phyloP scores from a whole-genome alignment of 768 basidiomycete species.

The Russula abietina region DNA sequence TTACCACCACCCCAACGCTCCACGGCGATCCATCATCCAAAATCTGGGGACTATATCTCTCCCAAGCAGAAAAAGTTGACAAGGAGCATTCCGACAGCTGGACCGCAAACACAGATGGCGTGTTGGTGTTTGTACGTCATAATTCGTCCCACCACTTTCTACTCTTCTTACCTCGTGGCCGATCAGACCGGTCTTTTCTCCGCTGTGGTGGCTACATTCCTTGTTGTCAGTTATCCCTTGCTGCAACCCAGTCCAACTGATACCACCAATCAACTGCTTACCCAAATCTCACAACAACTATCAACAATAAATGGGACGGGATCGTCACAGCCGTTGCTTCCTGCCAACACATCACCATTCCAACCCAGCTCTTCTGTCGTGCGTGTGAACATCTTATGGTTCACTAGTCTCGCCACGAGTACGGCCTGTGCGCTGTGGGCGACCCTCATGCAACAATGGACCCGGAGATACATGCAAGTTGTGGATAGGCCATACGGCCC shows the following conservation, averaged over 20 bases:
- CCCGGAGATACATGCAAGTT: conserved; percentile 18
- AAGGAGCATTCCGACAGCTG: conserved; percentile 20
- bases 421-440: conserved; percentile 20
- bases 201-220: conserved; percentile 25
- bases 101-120: conserved; percentile 23
- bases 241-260: conserved; percentile 19
- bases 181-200: conserved; percentile 28
- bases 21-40: conserved; percentile 13
- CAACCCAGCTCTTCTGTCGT: background rate
- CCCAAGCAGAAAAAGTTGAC: conserved; percentile 17
- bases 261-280: conserved; percentile 12
- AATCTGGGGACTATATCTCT: conserved; percentile 20
- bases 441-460: conserved; percentile 24
- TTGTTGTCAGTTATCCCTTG: conserved; percentile 23
- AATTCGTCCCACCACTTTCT: background rate
- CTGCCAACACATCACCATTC: background rate
- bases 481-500: conserved; percentile 15
- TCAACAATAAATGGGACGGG: background rate
- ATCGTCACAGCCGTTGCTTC: background rate
- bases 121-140: conserved; percentile 19
- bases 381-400: conserved; percentile 22
- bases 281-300: conserved; percentile 21
- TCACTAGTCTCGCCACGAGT: conserved; percentile 16
- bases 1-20: background rate
- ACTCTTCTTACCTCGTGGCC: background rate